Evolutionary conservation across 495 filamentous ascomycete species (phyloP).

Genomic region (Aspergillus biplanus): DNA sequence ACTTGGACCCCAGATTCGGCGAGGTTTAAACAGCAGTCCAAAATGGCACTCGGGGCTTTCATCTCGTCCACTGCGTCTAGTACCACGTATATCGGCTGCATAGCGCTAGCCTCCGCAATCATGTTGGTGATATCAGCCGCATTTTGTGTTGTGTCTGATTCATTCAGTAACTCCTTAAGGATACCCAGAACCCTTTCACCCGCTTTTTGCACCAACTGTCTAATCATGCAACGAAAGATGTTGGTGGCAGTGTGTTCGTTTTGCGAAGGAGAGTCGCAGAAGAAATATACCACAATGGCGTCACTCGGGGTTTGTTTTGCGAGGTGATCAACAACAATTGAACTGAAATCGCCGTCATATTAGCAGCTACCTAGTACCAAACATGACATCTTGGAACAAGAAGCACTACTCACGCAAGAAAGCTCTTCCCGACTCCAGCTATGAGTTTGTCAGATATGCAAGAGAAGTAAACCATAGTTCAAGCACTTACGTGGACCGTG

Average conservation of each 20-base stretch:
- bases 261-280: constrained; percentile 25
- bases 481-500: too few species aligned
- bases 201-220: constrained; percentile 16
- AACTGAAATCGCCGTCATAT: not conserved
- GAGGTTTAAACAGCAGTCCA: not conserved
- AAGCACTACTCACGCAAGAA: not conserved
- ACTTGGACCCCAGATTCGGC: constrained; percentile 3
- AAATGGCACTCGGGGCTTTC: not conserved
- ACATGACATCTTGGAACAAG: not conserved
- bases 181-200: not conserved
- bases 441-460: too few species aligned
- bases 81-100: constrained; percentile 12
- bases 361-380: too few species aligned
- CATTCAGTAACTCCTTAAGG: constrained; percentile 4
- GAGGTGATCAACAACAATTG: constrained; percentile 6
- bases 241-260: constrained; percentile 14
- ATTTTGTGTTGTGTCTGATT: constrained; percentile 6
- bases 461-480: too few species aligned
- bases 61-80: constrained; percentile 17
- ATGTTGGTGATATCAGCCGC: constrained; percentile 5
- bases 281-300: constrained; percentile 16
- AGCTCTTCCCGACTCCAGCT: constrained; percentile 14
- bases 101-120: constrained; percentile 1
- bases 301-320: not conserved
- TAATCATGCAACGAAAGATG: constrained; percentile 16